These are phyloP conservation scores for Trametes coccinea DNA, from an alignment of 768 basidiomycete species.

Conservation along the genomic window DNA sequence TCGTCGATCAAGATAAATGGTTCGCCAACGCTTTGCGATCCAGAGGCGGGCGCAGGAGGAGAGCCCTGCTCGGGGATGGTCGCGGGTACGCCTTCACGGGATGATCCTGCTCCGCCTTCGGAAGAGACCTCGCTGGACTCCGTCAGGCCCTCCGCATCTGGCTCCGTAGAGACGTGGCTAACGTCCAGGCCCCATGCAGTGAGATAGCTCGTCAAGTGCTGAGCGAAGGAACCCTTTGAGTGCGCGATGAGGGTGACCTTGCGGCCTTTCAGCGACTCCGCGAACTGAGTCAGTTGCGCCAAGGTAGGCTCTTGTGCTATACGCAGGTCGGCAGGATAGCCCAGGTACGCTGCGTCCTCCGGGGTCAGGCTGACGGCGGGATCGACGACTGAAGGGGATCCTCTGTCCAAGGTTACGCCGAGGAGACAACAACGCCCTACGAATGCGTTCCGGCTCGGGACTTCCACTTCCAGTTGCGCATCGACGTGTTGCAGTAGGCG, in stretches of 20 bases:
- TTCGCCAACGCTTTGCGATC: conserved; percentile 23
- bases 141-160: conserved; percentile 45
- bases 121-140: conserved; percentile 22
- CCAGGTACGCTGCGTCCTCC: conserved; percentile 50
- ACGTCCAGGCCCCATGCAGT: conserved; percentile 96
- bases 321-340: conserved; percentile 46
- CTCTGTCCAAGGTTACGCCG: conserved; percentile 60
- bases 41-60: conserved; percentile 17
- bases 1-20: conserved; percentile 93
- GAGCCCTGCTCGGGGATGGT: neutral
- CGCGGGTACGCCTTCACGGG: neutral
- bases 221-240: conserved; percentile 86
- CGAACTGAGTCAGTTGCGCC: conserved; percentile 75
- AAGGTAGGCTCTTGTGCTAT: conserved; percentile 74
- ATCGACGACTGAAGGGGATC: conserved; percentile 47
- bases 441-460: conserved; percentile 44
- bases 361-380: conserved; percentile 41
- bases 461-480: conserved; percentile 42
- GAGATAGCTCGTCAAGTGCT: conserved; percentile 89
- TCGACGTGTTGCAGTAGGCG: conserved; percentile 61
- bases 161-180: conserved; percentile 69
- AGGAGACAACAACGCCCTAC: conserved; percentile 67
- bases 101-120: neutral
- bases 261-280: conserved; percentile 80
- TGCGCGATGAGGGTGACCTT: conserved; percentile 83